A percentile compares a stretch with the other conserved stretches of the same genome.
These are phyloP conservation scores for Rhizopus arrhizus DNA, from an alignment of 371 early-diverging fungal genomes.

Conservation along the genomic window DNA sequence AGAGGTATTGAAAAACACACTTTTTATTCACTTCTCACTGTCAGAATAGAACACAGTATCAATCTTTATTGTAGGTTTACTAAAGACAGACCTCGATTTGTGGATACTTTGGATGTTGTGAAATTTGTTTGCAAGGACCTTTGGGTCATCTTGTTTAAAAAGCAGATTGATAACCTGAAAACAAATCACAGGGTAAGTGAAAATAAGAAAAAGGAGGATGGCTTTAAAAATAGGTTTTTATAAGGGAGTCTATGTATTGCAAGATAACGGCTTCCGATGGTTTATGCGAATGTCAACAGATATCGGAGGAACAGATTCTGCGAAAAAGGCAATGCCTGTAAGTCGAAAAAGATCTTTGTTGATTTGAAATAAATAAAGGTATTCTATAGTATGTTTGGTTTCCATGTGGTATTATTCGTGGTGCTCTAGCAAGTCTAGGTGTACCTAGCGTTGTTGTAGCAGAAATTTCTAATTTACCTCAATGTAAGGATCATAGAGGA, in stretches of 20 bases:
- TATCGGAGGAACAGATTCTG: slow-evolving; percentile 74
- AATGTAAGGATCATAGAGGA: slow-evolving; percentile 64
- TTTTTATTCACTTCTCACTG: background rate
- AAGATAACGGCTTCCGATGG: slow-evolving; percentile 96
- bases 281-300: slow-evolving; percentile 86
- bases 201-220: background rate
- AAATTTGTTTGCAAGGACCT: slow-evolving; percentile 98
- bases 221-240: background rate
- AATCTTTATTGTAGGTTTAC: slow-evolving; percentile 61
- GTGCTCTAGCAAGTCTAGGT: slow-evolving; percentile 88
- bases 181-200: slow-evolving; percentile 89
- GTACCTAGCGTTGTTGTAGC: slow-evolving; percentile 83
- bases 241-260: slow-evolving; percentile 96
- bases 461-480: slow-evolving; percentile 87
- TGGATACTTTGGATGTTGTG: slow-evolving; percentile 90
- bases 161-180: slow-evolving; percentile 96
- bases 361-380: background rate
- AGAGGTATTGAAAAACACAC: slow-evolving; percentile 57
- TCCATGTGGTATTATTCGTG: slow-evolving; percentile 94
- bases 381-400: slow-evolving; percentile 81
- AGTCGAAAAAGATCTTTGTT: slow-evolving; percentile 9
- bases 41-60: background rate
- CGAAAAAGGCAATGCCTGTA: slow-evolving; percentile 79
- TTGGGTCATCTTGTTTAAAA: slow-evolving; percentile 92
- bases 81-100: slow-evolving; percentile 80